Evolutionary conservation across 768 basidiomycete genomes (phyloP).

Genomic region (Pulveroboletus ravenelii): DNA sequence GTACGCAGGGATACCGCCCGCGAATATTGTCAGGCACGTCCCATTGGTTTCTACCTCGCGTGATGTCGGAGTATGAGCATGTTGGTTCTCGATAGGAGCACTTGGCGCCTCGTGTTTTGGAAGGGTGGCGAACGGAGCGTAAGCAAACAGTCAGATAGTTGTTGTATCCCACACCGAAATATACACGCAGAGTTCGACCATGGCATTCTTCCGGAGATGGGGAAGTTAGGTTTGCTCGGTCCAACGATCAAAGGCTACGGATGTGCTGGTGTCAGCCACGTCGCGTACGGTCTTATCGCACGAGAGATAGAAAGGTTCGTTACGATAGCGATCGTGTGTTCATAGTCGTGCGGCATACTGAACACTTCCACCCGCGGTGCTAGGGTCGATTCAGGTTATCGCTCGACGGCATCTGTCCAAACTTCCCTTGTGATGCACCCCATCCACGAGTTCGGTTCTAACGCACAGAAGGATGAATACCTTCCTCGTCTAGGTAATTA

Average conservation of each 20-base stretch:
- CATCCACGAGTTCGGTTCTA: constrained; percentile 82
- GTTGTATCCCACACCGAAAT: background rate
- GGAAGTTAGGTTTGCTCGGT: constrained; percentile 82
- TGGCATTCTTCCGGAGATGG: constrained; percentile 84
- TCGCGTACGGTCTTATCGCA: constrained; percentile 91
- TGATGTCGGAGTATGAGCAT: background rate
- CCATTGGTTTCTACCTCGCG: background rate
- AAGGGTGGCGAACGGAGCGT: constrained; percentile 89
- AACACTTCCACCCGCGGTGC: background rate
- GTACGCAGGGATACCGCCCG: constrained; percentile 68
- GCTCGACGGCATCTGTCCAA: constrained; percentile 92
- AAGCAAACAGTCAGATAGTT: constrained; percentile 10
- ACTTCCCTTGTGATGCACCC: constrained; percentile 97
- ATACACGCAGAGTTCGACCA: constrained; percentile 62
- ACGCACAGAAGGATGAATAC: constrained; percentile 87
- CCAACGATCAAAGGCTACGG: constrained; percentile 92
- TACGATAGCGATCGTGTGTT: background rate
- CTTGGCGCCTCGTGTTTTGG: constrained; percentile 80
- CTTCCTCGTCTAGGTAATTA: constrained; percentile 72
- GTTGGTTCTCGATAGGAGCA: constrained; percentile 51
- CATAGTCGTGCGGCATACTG: background rate
- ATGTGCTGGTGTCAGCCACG: constrained; percentile 87
- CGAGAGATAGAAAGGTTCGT: constrained; percentile 85
- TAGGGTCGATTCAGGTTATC: constrained; percentile 95
- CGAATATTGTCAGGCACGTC: constrained; percentile 70